phyloP scores from a whole-genome alignment of 192 early-diverging fungal species.

The Thamnidium elegans region DNA sequence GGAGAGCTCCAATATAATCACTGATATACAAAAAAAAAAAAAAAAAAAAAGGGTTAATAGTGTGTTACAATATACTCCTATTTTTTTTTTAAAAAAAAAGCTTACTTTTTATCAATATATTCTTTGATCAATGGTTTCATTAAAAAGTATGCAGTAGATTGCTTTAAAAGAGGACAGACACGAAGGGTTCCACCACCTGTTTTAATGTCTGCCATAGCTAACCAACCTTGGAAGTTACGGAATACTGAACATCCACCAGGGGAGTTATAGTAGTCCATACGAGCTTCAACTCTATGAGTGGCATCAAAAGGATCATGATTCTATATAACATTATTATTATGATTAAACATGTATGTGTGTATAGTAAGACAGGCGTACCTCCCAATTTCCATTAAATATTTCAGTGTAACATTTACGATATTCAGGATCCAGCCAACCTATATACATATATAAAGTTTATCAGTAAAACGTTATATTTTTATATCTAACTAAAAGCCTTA shows the following conservation, averaged over 20 bases:
- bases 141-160: conserved; percentile 27
- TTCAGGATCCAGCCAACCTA: conserved; percentile 33
- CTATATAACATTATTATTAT: neutral
- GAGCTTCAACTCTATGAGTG: conserved; percentile 31
- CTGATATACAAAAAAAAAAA: neutral
- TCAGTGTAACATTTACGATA: conserved; percentile 26
- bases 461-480: too few relatives aligned
- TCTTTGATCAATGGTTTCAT: conserved; percentile 32
- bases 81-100: too few relatives aligned
- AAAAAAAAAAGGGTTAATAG: too few relatives aligned
- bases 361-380: too few relatives aligned
- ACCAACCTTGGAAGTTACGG: conserved; percentile 36
- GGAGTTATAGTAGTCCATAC: conserved; percentile 25
- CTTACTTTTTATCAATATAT: conserved; percentile 10
- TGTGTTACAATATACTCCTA: neutral
- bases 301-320: conserved; percentile 33
- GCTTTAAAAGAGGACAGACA: conserved; percentile 31
- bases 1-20: conserved; percentile 28
- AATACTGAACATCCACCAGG: conserved; percentile 29
- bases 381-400: conserved; percentile 32
- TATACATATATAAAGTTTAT: neutral
- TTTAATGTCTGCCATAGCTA: conserved; percentile 24
- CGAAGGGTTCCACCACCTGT: conserved; percentile 26
- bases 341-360: neutral
- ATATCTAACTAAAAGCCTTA: neutral